phyloP scores from a whole-genome alignment of 1,284 basidiomycete species.

The Cryptococcus hybrid region DNA sequence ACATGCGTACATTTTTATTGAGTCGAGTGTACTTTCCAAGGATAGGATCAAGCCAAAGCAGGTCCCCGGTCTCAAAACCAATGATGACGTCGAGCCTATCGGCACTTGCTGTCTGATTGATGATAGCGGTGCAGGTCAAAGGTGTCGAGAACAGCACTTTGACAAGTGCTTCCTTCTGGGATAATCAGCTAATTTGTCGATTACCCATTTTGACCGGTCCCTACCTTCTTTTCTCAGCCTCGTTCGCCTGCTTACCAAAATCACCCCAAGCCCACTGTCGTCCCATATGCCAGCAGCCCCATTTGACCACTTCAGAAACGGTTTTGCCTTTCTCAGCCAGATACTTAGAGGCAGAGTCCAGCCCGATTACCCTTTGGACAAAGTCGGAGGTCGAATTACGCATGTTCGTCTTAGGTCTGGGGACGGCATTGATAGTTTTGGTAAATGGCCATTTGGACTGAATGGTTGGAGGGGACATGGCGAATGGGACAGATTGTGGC shows the following conservation, averaged over 20 bases:
- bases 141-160: conserved; percentile 23
- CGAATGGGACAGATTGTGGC: conserved; percentile 7
- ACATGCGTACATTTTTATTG: conserved; percentile 73
- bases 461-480: conserved; percentile 13
- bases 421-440: conserved; percentile 12
- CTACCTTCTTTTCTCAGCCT: conserved; percentile 40
- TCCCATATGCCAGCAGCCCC: conserved; percentile 76
- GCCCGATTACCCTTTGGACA: conserved; percentile 75
- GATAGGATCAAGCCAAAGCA: conserved; percentile 83
- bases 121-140: conserved; percentile 87
- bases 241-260: conserved; percentile 72
- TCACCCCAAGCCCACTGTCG: conserved; percentile 82
- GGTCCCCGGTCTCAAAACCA: conserved; percentile 88
- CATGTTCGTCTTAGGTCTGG: too few species aligned
- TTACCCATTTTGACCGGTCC: too few species aligned
- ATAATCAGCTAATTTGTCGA: too few species aligned
- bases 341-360: conserved; percentile 64
- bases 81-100: conserved; percentile 86
- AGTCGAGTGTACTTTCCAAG: conserved; percentile 72
- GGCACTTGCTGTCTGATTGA: conserved; percentile 59
- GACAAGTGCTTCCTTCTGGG: too few species aligned
- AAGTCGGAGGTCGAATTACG: conserved; percentile 67
- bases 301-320: conserved; percentile 67
- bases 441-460: conserved; percentile 21
- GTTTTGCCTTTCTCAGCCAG: conserved; percentile 64